These are phyloP conservation scores for Verbascum thapsus DNA, from an alignment of 257 asterid species.

Conservation along the genomic window DNA sequence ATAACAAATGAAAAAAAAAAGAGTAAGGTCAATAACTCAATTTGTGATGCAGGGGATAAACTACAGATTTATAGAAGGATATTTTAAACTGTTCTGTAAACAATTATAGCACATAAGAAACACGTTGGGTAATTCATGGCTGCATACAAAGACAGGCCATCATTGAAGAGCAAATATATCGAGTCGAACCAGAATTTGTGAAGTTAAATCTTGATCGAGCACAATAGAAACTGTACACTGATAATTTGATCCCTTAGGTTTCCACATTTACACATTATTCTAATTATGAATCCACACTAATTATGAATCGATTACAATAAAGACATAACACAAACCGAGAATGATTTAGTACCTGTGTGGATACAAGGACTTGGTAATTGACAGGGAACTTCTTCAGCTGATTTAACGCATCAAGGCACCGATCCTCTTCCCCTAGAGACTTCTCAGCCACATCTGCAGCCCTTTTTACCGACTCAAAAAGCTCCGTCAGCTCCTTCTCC, in stretches of 20 bases:
- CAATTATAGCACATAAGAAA: no score
- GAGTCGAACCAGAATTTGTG: not conserved
- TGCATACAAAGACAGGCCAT: not conserved
- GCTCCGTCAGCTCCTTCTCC: conserved; percentile 86
- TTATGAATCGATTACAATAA: no score
- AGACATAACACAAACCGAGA: not conserved
- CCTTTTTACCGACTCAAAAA: conserved; percentile 74
- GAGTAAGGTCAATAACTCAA: not conserved
- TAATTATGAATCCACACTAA: not conserved
- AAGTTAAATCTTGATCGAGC: not conserved
- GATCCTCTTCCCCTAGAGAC: conserved; percentile 62
- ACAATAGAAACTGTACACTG: not conserved
- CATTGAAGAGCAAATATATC: not conserved
- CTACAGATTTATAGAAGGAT: not conserved
- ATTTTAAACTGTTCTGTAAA: no score
- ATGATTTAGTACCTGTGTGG: conserved; percentile 64
- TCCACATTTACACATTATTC: no score
- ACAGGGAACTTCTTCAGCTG: conserved; percentile 80
- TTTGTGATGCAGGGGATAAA: conserved; percentile 3
- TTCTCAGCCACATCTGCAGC: conserved; percentile 73
- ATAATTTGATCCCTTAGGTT: not conserved
- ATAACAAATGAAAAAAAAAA: no score
- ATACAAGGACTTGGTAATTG: conserved; percentile 80
- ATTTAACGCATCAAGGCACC: conserved; percentile 66
- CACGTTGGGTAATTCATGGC: not conserved